Base-by-base conservation (phyloP, 768 basidiomycete species). In the Rhizopogon sp. region DNA sequence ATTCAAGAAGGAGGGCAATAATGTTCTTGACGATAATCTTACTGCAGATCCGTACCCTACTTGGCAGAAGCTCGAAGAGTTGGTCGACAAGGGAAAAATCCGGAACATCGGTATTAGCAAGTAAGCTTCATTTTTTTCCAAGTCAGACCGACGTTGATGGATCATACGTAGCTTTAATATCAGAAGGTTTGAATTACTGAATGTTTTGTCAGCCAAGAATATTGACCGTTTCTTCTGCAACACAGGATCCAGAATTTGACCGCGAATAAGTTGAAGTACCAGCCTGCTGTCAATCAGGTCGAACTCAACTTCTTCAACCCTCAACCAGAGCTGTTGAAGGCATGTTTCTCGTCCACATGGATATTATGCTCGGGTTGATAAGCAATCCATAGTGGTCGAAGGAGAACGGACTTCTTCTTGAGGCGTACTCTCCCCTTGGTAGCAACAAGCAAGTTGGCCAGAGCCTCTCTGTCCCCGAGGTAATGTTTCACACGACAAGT, bases 61-160 rank as follows among this genome's bases (percentile, higher is more conserved):
- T 1, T 92, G 90, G 90, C 74, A 85, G 65, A 89, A 83, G 58
- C 80, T 92, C 46, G 90, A 92, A 64, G 81, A 87, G 67, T 71
- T 89, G 70, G 86, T 90, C 3, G 81, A 82, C 58, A 85, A 83
- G 61, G 90, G 90, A 22, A 87, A 90, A 66, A 72, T 88, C 42
- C 79, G 79, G 65, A 87, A 90, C 60, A 93, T 93, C 52, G 91
- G 91, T 42, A 75, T 93, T 42, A 88, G 87, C 86, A 93, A 93
- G 86, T 86, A 55, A 56, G 78, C 58, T 6, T 16, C 5, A 13
- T 46, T 3, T 3, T 3, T 41, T 47, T 13, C 28, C 52, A 14
- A 37, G 22, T 25, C n/a, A 51, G 39, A 33, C 39, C 3, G 9
- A 49, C 1, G 25, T 22, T 56, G 22, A 54, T 16, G 16, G n/a